Evolutionary conservation across 2,329 filamentous ascomycete genomes (phyloP), one percentile per base, ranked within the genome.

Genomic region (Talaromyces islandicus): DNA sequence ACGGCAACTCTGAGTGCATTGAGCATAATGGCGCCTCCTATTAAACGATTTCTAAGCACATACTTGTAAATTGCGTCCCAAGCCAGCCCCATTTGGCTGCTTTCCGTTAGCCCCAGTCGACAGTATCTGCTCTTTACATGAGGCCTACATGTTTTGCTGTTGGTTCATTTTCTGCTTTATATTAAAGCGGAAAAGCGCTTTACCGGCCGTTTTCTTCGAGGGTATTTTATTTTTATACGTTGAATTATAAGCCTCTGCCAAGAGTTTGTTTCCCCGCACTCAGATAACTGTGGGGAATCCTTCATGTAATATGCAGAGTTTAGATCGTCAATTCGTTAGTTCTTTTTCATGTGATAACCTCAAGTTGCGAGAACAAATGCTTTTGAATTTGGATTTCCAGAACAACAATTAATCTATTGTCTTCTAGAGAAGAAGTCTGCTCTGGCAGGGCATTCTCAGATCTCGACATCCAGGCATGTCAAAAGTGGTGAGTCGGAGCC

Each of bases 1-100:
- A 70, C 67, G 21, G 66, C 65, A 0, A 51, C 69, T 7, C 38
- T 70, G 54, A 68, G 70, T 1, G 69, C 66, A 7, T 50, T 68
- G 11, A 68, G 66, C 50, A 64, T 70, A 51, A 27, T 71, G 30
- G 65, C 63, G 19, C 48, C 48, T n/a, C 48, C 48, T 25, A 14
- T 52, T 10, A 52, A 29, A 52, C 25, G 14, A 52, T 21, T 50
- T 9, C 24, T 50, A 12, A 25, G 43, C 7, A 24, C 43, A 24
- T 50, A 50, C n/a, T 50, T 50, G 11, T 50, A 50, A 24, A 50
- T 24, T n/a, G 1, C 5, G 17, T 9, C 35, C 17, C 14, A 38
- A 38, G 7, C 35, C 5, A 38, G 7, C 6, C 35, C 2, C 2
- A 38, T n/a, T n/a, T 7, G 7, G 35, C 7, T n/a, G 14, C 19